phyloP scores from a whole-genome alignment of 106 monocot species.

The Platanthera guangdongensis region DNA sequence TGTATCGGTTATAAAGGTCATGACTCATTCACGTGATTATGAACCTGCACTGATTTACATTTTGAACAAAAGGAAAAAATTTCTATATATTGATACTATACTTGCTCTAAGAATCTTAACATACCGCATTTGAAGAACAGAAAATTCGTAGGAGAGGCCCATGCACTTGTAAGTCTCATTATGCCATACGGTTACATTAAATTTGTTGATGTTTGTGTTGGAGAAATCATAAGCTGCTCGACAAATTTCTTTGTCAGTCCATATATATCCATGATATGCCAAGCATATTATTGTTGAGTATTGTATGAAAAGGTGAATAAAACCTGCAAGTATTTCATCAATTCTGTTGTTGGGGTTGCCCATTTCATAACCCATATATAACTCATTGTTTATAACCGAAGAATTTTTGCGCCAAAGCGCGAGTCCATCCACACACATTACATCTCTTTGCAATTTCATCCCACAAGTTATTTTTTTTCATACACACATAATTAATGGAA shows the following conservation, averaged over 20 bases:
- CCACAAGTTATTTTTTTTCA: not conserved
- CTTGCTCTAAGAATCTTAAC: not conserved
- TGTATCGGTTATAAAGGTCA: too few species aligned
- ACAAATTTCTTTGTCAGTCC: conserved; percentile 1
- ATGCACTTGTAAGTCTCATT: conserved; percentile 13
- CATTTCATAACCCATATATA: conserved; percentile 32
- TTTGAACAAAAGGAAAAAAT: too few species aligned
- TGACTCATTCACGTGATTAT: too few species aligned
- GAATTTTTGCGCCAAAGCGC: conserved; percentile 43
- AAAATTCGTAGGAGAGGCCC: conserved; percentile 17
- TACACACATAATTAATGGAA: not conserved
- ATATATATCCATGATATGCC: not conserved
- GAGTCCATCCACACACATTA: conserved; percentile 40
- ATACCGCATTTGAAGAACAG: conserved; percentile 32
- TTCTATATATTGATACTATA: not conserved
- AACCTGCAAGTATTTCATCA: conserved; percentile 57
- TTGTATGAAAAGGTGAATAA: not conserved
- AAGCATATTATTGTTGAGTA: not conserved
- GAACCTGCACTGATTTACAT: too few species aligned
- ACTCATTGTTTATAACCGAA: conserved; percentile 40
- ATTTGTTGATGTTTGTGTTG: conserved; percentile 22
- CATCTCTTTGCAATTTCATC: conserved; percentile 13
- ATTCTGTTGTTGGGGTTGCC: conserved; percentile 23
- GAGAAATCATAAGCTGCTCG: conserved; percentile 44
- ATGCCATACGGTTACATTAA: conserved; percentile 25